Base-by-base conservation (phyloP, 1,139 yeast genomes). In the Zygoascus hellenicus region DNA sequence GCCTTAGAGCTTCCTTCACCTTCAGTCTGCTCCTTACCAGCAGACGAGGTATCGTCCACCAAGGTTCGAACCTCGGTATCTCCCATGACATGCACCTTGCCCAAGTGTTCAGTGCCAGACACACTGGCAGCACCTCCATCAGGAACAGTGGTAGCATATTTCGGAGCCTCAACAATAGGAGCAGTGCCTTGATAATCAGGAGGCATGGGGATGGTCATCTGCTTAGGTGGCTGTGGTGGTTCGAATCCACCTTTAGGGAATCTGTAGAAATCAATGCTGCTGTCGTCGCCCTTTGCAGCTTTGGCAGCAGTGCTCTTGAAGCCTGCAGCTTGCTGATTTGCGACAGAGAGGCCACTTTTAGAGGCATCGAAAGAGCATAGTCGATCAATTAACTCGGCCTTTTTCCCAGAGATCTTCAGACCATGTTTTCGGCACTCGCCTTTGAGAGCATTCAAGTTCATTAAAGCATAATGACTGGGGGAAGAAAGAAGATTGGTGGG, bases 341-440 rank as follows among this genome's bases (percentile, higher is more conserved):
- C 14, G 22, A 3, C 19, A 9, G 17, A 10, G 11, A 38, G 5
- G 9, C 40, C 10, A 17, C 36, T 31, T 13, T 43, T 41, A 32
- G 67, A 53, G 5, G 57, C 58, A 35, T 72, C 76, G 46, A 53
- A 55, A 6, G 64, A 57, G 22, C 64, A 54, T 29, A 78, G 61
- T 48, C 83, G 70, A 49, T 76, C 77, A 36, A 77, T 69, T 16
- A 79, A 62, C 38, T 79, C 82, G 10, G 72, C 60, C 57, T 80
- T 80, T 46, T 70, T 71, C 10, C 86, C 86, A 26, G 76, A 65
- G 0, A 78, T 73, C 54, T 75, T 77, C 50, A 80, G 61, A 0
- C 83, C 83, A 51, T 81, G 72, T 48, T 66, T 67, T 48, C 73
- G 73, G 59, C 83, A 79, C 58, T 79, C 83, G 46, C 61, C 60